A percentile compares a stretch with the other conserved stretches of the same genome.
These are phyloP conservation scores for Terfezia boudieri DNA, from an alignment of 495 filamentous ascomycete genomes.

Conservation along the genomic window DNA sequence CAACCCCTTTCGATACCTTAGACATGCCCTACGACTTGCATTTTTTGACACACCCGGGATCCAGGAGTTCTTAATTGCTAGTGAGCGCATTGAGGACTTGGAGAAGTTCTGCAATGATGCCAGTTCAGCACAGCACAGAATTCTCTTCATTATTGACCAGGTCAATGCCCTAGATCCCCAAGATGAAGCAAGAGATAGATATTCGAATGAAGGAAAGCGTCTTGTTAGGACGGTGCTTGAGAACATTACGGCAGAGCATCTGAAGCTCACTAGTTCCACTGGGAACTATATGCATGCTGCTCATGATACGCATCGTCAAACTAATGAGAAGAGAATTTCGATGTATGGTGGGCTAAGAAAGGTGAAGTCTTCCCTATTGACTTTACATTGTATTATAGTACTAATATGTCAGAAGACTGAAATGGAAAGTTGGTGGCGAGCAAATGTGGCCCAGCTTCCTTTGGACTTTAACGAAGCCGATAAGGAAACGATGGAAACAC, in stretches of 20 bases:
- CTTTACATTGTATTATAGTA: too few species aligned
- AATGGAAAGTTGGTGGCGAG: too few species aligned
- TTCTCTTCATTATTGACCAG: background rate
- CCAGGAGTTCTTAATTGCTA: background rate
- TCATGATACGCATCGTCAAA: background rate
- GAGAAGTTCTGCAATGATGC: background rate
- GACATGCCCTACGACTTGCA: background rate
- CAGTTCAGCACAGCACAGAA: background rate
- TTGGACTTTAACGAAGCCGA: too few species aligned
- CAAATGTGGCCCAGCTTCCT: too few species aligned
- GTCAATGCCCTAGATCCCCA: background rate
- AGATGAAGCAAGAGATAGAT: background rate
- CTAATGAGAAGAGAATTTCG: background rate
- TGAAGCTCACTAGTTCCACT: background rate
- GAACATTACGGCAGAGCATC: background rate
- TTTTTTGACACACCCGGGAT: background rate
- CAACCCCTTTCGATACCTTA: background rate
- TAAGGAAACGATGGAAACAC: too few species aligned
- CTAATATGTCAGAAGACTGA: too few species aligned
- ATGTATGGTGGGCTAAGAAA: background rate
- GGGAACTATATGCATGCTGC: background rate
- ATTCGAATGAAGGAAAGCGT: background rate
- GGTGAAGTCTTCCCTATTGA: background rate
- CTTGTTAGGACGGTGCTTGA: background rate
- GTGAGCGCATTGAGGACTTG: background rate